Evolutionary conservation across 2,329 filamentous ascomycete genomes (phyloP).

Genomic region (Talaromyces marneffei): DNA sequence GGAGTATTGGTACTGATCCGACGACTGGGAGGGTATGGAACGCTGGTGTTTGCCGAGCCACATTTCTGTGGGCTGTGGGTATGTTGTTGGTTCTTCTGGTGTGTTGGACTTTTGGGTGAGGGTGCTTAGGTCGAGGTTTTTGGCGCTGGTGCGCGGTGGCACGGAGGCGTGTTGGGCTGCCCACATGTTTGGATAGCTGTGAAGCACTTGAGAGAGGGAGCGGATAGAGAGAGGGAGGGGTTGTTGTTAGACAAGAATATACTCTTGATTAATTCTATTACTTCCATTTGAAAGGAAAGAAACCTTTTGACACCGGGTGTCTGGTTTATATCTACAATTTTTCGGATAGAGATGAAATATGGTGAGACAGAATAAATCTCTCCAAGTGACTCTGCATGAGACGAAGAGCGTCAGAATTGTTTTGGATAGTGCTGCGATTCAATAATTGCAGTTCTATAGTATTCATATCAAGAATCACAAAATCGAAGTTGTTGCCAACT

Average conservation of each 20-base stretch:
- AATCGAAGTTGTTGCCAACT: too few relatives aligned
- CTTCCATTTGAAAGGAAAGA: neutral
- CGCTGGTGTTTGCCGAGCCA: slow-evolving; percentile 1
- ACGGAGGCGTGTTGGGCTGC: neutral
- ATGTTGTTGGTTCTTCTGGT: neutral
- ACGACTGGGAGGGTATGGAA: neutral
- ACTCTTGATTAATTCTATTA: neutral
- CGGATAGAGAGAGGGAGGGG: too few relatives aligned
- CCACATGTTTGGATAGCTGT: neutral
- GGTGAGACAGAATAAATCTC: neutral
- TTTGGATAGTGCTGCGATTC: neutral
- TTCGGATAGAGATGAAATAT: too few relatives aligned
- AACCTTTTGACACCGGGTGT: too few relatives aligned
- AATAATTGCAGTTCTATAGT: neutral
- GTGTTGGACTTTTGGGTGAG: neutral
- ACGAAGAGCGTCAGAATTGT: neutral
- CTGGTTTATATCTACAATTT: neutral
- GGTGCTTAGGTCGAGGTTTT: slow-evolving; percentile 7
- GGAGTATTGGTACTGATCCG: neutral
- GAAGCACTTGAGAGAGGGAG: neutral
- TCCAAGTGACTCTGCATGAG: neutral
- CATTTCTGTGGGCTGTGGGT: slow-evolving; percentile 6
- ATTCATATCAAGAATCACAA: neutral
- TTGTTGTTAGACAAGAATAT: neutral
- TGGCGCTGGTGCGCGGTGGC: slow-evolving; percentile 1